Evolutionary conservation across 345 rosid species (phyloP).

Genomic region (Melaleuca quinquenervia): DNA sequence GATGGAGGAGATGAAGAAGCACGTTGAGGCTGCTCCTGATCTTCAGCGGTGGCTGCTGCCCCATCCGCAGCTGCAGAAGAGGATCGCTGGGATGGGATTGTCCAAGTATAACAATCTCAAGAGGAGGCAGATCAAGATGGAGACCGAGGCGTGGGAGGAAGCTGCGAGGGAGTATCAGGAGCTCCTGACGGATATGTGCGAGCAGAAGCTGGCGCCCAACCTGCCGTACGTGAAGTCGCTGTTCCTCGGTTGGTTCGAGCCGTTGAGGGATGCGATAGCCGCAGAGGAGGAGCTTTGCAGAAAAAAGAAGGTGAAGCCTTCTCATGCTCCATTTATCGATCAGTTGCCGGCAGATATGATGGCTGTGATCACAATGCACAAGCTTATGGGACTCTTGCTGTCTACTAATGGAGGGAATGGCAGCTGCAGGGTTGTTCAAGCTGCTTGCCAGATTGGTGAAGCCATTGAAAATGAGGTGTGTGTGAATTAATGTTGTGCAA

Average conservation of each 20-base stretch:
- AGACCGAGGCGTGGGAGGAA: conserved; percentile 91
- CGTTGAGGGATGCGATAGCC: conserved; percentile 66
- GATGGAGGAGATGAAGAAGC: conserved; percentile 27
- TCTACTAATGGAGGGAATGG: conserved; percentile 48
- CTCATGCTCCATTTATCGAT: conserved; percentile 41
- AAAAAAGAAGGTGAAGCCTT: conserved; percentile 15
- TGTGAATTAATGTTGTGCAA: not conserved
- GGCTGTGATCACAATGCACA: conserved; percentile 95
- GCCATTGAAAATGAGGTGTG: conserved; percentile 92
- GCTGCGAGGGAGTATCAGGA: conserved; percentile 87
- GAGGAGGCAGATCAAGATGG: conserved; percentile 64
- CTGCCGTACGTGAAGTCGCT: conserved; percentile 78
- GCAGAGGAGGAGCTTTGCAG: conserved; percentile 51
- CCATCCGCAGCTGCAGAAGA: conserved; percentile 28
- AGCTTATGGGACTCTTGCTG: conserved; percentile 81
- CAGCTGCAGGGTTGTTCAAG: conserved; percentile 58
- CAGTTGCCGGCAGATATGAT: conserved; percentile 72
- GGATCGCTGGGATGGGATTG: conserved; percentile 42
- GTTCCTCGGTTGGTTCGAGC: conserved; percentile 97
- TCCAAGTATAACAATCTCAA: conserved; percentile 40
- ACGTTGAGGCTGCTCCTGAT: conserved; percentile 12
- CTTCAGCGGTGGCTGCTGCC: not conserved
- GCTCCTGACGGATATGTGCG: conserved; percentile 77
- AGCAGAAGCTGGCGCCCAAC: conserved; percentile 93
- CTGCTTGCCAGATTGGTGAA: conserved; percentile 76